A percentile compares a stretch with the other conserved stretches of the same genome.
phyloP scores from a whole-genome alignment of 306 rosid species.

The Crotalaria pallida region DNA sequence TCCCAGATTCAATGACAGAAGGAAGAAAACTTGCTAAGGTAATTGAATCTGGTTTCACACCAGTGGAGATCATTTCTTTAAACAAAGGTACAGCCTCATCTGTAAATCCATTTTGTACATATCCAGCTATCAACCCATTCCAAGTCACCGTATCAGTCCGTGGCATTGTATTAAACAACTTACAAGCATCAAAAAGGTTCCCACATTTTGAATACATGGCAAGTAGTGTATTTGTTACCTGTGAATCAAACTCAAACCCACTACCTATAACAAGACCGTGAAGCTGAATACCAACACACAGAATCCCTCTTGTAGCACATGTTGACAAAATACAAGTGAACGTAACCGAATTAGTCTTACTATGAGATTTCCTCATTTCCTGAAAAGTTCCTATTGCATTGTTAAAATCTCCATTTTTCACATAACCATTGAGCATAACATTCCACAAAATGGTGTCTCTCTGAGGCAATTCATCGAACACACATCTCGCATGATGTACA shows the following conservation, averaged over 20 bases:
- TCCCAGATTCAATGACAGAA: constrained; percentile 40
- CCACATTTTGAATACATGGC: constrained; percentile 65
- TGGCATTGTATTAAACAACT: constrained; percentile 43
- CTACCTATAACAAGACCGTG: constrained; percentile 52
- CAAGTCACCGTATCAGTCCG: constrained; percentile 59
- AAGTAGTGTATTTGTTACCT: constrained; percentile 58
- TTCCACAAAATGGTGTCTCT: constrained; percentile 69
- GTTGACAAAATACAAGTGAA: constrained; percentile 51
- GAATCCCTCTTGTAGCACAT: constrained; percentile 50
- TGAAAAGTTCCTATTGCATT: constrained; percentile 42
- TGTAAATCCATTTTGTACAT: constrained; percentile 61
- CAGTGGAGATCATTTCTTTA: constrained; percentile 49
- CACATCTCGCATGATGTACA: constrained; percentile 46
- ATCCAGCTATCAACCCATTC: constrained; percentile 72
- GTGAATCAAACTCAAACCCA: constrained; percentile 56
- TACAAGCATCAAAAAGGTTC: constrained; percentile 38
- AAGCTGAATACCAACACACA: constrained; percentile 59
- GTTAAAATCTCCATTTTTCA: constrained; percentile 44
- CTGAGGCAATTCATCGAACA: constrained; percentile 62
- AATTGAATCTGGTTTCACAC: constrained; percentile 53
- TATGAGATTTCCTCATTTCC: constrained; percentile 42
- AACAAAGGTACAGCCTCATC: constrained; percentile 46
- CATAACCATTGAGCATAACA: constrained; percentile 76
- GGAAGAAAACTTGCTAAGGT: constrained; percentile 78
- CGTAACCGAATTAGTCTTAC: constrained; percentile 51